Conservation (phyloP, 2,329 filamentous ascomycete species). For the Fusarium euwallaceae region DNA sequence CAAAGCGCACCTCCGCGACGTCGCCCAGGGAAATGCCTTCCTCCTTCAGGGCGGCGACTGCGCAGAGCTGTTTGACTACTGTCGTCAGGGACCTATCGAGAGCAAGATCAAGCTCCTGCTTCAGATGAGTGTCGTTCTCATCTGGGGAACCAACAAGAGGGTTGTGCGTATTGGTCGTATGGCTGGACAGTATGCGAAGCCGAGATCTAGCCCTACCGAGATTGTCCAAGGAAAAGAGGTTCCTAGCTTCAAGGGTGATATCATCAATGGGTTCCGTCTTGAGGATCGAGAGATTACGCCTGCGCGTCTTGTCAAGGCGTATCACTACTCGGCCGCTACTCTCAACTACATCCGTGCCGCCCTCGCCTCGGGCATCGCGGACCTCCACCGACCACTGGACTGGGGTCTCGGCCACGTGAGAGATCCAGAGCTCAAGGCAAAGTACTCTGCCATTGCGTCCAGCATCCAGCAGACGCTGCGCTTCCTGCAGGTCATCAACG, state of each 20-base stretch:
- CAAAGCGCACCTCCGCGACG: slow-evolving; percentile 83
- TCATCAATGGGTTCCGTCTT: slow-evolving; percentile 87
- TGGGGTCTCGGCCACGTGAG: slow-evolving; percentile 95
- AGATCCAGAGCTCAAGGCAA: slow-evolving; percentile 84
- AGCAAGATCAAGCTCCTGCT: slow-evolving; percentile 96
- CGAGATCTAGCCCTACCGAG: slow-evolving; percentile 89
- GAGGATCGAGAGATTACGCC: slow-evolving; percentile 87
- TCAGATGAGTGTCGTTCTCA: slow-evolving; percentile 96
- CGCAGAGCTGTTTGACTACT: slow-evolving; percentile 97
- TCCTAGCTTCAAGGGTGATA: slow-evolving; percentile 93
- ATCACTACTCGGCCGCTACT: slow-evolving; percentile 95
- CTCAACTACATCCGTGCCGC: slow-evolving; percentile 92
- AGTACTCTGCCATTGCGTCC: slow-evolving; percentile 86
- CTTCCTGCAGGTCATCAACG: slow-evolving; percentile 95
- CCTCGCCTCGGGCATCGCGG: slow-evolving; percentile 88
- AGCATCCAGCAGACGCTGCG: slow-evolving; percentile 92
- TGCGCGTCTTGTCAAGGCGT: slow-evolving; percentile 85
- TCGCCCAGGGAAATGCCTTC: slow-evolving; percentile 91
- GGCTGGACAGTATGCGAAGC: slow-evolving; percentile 98
- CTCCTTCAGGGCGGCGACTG: slow-evolving; percentile 97
- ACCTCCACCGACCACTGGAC: slow-evolving; percentile 92
- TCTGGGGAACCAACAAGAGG: slow-evolving; percentile 85
- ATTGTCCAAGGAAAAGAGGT: slow-evolving; percentile 83
- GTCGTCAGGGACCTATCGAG: slow-evolving; percentile 88
- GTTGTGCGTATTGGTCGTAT: slow-evolving; percentile 96